Conservation (phyloP, 2,329 filamentous ascomycete species). For the Graphium sp. region DNA sequence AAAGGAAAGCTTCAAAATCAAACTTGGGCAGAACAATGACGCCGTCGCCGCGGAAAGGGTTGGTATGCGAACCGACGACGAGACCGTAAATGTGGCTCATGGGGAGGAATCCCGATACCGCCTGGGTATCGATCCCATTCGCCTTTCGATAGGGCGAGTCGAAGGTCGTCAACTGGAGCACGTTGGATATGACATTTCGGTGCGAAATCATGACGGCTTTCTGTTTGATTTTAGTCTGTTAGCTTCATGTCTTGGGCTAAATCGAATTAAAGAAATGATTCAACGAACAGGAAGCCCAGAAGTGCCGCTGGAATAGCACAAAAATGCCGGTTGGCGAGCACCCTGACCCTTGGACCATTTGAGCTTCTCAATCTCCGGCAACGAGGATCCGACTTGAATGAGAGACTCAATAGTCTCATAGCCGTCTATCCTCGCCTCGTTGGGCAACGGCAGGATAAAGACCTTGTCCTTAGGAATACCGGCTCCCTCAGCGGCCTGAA, state of each 20-base stretch:
- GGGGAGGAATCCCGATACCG: constrained; percentile 52
- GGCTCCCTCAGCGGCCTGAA: constrained; percentile 44
- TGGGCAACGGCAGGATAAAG: constrained; percentile 53
- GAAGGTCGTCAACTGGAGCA: constrained; percentile 40
- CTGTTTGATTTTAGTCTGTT: constrained; percentile 24
- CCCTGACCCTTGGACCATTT: constrained; percentile 49
- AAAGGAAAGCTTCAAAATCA: constrained; percentile 48
- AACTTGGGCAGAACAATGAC: constrained; percentile 61
- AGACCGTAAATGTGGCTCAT: constrained; percentile 73
- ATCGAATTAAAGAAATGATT: neutral
- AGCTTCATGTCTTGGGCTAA: too few species aligned
- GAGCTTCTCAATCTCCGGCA: constrained; percentile 35
- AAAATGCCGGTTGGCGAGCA: constrained; percentile 51
- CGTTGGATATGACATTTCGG: constrained; percentile 62
- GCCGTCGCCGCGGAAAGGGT: constrained; percentile 55
- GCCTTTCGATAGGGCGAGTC: constrained; percentile 19
- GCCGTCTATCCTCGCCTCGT: constrained; percentile 27
- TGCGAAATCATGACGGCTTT: constrained; percentile 80
- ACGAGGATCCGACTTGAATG: constrained; percentile 37
- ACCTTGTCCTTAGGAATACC: constrained; percentile 47
- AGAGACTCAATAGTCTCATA: constrained; percentile 53
- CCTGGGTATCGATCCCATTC: constrained; percentile 19
- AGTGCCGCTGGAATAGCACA: constrained; percentile 69
- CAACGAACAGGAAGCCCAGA: constrained; percentile 53
- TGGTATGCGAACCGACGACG: constrained; percentile 50